Evolutionary conservation across 441 rosid species (phyloP).

Genomic region (Pelargonium fulgidum): DNA sequence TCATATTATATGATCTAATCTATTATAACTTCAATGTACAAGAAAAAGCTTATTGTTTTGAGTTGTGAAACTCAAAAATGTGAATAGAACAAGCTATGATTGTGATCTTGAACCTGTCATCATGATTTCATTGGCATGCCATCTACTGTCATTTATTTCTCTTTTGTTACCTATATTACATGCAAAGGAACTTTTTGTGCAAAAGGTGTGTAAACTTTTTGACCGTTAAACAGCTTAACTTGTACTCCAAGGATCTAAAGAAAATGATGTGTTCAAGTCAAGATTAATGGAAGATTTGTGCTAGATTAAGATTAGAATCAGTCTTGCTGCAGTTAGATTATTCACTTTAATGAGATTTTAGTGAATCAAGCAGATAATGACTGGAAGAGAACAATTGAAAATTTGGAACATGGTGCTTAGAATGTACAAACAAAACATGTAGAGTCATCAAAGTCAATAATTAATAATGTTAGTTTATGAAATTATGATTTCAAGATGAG

Average conservation of each 20-base stretch:
- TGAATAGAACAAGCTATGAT: neutral
- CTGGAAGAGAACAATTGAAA: neutral
- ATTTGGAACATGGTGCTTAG: neutral
- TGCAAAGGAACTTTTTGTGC: no score
- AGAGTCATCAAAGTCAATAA: neutral
- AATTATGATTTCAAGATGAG: neutral
- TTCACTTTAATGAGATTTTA: neutral
- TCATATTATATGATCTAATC: no score
- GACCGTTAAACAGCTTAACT: neutral
- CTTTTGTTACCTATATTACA: no score
- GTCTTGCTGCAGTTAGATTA: no score
- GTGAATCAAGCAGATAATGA: neutral
- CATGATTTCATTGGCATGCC: neutral
- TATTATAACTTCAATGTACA: no score
- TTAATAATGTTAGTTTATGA: neutral
- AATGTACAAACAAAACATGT: neutral
- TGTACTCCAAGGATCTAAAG: slow-evolving; percentile 2
- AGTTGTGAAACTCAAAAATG: no score
- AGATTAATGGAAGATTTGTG: no score
- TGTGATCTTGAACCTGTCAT: neutral
- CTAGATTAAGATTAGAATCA: no score
- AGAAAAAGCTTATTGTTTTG: no score
- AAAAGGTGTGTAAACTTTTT: no score
- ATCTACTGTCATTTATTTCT: neutral
- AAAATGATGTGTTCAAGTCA: neutral